Evolutionary conservation across 768 basidiomycete species (phyloP).

Genomic region (Fistulinella prunicolor): DNA sequence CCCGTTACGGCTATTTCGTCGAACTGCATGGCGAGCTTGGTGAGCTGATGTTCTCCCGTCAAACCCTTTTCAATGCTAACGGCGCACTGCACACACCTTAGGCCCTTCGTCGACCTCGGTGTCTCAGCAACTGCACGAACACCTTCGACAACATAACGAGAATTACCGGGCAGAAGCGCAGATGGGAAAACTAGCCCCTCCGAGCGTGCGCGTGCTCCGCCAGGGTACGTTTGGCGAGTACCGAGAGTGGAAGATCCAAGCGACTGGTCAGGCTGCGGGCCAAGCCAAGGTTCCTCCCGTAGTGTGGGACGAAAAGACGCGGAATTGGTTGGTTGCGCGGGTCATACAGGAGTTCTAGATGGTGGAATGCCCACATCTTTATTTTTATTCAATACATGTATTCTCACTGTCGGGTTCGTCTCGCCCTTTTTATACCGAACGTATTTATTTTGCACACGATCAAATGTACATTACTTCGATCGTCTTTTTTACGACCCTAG

Average conservation of each 20-base stretch:
- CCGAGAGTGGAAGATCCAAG: conserved; percentile 18
- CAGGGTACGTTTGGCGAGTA: conserved; percentile 21
- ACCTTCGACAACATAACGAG: conserved; percentile 12
- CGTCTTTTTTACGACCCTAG: too few relatives aligned
- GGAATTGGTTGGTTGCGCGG: conserved; percentile 15
- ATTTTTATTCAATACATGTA: too few relatives aligned
- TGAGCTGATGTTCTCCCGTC: not conserved
- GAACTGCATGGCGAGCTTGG: conserved; percentile 12
- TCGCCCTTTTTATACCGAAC: too few relatives aligned
- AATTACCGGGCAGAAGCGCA: conserved; percentile 13
- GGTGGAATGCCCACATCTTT: too few relatives aligned
- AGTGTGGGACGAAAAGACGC: conserved; percentile 10
- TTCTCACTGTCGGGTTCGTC: too few relatives aligned
- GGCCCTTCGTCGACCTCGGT: conserved; percentile 2
- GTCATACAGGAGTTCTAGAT: conserved; percentile 17
- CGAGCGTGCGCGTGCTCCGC: conserved; percentile 15
- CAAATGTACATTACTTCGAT: too few relatives aligned
- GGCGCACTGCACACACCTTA: not conserved
- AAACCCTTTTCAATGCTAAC: not conserved
- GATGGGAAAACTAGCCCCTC: conserved; percentile 5
- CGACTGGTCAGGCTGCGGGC: conserved; percentile 13
- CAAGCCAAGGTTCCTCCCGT: conserved; percentile 23
- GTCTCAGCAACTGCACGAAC: conserved; percentile 4
- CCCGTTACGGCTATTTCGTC: conserved; percentile 21
- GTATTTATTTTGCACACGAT: too few relatives aligned